A percentile compares a stretch with the other conserved stretches of the same genome.
Evolutionary conservation across 2,329 filamentous ascomycete species (phyloP).

Genomic region (Calonectria pteridis): DNA sequence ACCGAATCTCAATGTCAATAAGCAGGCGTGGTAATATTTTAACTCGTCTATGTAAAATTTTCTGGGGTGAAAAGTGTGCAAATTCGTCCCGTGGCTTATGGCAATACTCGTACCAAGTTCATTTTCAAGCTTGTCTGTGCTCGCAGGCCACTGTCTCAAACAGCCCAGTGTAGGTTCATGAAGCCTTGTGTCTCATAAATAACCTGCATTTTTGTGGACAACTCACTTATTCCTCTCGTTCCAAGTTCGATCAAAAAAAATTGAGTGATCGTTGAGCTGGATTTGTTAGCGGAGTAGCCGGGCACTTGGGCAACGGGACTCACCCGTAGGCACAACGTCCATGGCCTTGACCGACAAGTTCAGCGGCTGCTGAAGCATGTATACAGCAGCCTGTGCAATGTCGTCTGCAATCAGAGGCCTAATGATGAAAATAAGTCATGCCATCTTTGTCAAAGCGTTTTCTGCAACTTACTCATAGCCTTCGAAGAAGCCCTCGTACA

Average conservation of each 20-base stretch:
- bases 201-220: neutral
- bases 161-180: neutral
- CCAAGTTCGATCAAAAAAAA: constrained; percentile 8
- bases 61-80: too few species aligned
- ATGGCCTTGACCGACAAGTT: constrained; percentile 29
- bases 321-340: constrained; percentile 26
- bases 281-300: neutral
- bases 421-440: neutral
- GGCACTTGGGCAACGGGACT: neutral
- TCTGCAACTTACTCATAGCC: constrained; percentile 13
- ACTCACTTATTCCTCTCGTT: neutral
- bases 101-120: neutral
- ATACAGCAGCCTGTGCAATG: constrained; percentile 22
- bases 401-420: constrained; percentile 23
- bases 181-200: neutral
- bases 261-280: constrained; percentile 11
- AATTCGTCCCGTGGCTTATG: neutral
- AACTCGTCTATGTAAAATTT: too few species aligned
- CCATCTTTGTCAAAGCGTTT: neutral
- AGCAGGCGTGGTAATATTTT: too few species aligned
- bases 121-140: neutral
- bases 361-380: constrained; percentile 26
- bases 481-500: constrained; percentile 23
- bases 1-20: too few species aligned
- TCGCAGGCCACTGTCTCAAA: neutral